Evolutionary conservation across 2,329 filamentous ascomycete genomes (phyloP).

Genomic region (Neofusicoccum sp.): DNA sequence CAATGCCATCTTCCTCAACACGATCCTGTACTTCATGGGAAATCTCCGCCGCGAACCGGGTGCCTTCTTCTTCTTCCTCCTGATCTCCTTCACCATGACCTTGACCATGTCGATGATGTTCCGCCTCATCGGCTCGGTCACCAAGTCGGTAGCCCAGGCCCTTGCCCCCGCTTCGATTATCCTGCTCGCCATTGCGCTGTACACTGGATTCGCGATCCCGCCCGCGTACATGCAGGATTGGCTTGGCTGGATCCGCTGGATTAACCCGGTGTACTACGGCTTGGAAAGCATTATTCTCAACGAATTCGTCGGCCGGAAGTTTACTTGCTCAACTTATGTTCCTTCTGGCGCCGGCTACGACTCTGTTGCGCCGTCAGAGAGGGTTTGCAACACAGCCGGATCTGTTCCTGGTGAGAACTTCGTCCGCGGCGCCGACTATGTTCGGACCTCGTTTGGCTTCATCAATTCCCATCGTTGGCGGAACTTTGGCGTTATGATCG

Average conservation of each 20-base stretch:
- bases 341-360: slow-evolving; percentile 40
- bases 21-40: slow-evolving; percentile 83
- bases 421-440: slow-evolving; percentile 44
- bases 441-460: slow-evolving; percentile 37
- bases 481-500: slow-evolving; percentile 70
- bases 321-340: slow-evolving; percentile 40
- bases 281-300: slow-evolving; percentile 82
- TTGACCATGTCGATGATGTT: slow-evolving; percentile 82
- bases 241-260: slow-evolving; percentile 60
- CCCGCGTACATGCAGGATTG: slow-evolving; percentile 59
- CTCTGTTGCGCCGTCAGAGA: slow-evolving; percentile 31
- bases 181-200: slow-evolving; percentile 66
- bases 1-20: slow-evolving; percentile 74
- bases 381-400: slow-evolving; percentile 41
- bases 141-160: slow-evolving; percentile 64
- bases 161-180: slow-evolving; percentile 58
- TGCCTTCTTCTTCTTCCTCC: slow-evolving; percentile 81
- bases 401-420: slow-evolving; percentile 41
- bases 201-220: slow-evolving; percentile 70
- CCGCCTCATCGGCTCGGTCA: slow-evolving; percentile 73
- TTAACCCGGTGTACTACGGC: slow-evolving; percentile 76
- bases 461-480: slow-evolving; percentile 53
- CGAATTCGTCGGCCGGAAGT: slow-evolving; percentile 55
- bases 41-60: slow-evolving; percentile 72
- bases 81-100: slow-evolving; percentile 65